These are phyloP conservation scores for Rutstroemia sp. DNA, from an alignment of 2,329 filamentous ascomycete genomes.

Conservation along the genomic window DNA sequence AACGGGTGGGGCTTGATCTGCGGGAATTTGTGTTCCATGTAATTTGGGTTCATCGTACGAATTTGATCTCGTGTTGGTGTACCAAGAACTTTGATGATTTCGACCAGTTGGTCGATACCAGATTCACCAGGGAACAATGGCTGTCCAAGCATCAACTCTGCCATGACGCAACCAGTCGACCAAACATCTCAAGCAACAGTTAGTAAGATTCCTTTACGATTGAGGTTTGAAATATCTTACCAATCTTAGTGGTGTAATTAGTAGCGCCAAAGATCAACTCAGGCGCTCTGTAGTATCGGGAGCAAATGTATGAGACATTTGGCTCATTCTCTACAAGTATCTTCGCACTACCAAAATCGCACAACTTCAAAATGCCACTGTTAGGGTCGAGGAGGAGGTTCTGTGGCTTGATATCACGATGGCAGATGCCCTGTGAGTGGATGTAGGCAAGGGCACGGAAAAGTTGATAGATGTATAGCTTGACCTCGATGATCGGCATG, in stretches of 20 bases:
- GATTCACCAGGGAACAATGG: conserved; percentile 97
- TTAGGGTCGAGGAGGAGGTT: conserved; percentile 89
- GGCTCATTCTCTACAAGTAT: conserved; percentile 98
- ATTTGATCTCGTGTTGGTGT: conserved; percentile 97
- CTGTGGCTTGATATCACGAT: conserved; percentile 98
- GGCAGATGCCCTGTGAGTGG: conserved; percentile 97
- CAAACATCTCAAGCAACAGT: conserved; percentile 67
- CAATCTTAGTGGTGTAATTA: conserved; percentile 99
- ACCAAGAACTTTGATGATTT: conserved; percentile 98
- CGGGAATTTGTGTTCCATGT: conserved; percentile 99
- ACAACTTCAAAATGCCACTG: conserved; percentile 90
- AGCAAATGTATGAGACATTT: conserved; percentile 99
- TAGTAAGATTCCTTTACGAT: conserved; percentile 14
- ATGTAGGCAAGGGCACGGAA: conserved; percentile 98
- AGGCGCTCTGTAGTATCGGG: conserved; percentile 94
- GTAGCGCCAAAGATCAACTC: conserved; percentile 98
- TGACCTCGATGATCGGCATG: conserved; percentile 97
- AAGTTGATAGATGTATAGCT: conserved; percentile 98
- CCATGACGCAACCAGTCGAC: conserved; percentile 99
- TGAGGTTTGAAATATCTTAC: conserved; percentile 46
- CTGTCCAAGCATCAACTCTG: conserved; percentile 96
- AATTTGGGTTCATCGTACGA: conserved; percentile 99
- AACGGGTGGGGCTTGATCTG: conserved; percentile 99
- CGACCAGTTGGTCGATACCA: conserved; percentile 94
- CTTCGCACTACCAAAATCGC: conserved; percentile 98